Percentiles rank a stretch among this genome's conserved stretches.
phyloP scores from a whole-genome alignment of 139 green algal species.

The Cymbomonas tetramitiformis region DNA sequence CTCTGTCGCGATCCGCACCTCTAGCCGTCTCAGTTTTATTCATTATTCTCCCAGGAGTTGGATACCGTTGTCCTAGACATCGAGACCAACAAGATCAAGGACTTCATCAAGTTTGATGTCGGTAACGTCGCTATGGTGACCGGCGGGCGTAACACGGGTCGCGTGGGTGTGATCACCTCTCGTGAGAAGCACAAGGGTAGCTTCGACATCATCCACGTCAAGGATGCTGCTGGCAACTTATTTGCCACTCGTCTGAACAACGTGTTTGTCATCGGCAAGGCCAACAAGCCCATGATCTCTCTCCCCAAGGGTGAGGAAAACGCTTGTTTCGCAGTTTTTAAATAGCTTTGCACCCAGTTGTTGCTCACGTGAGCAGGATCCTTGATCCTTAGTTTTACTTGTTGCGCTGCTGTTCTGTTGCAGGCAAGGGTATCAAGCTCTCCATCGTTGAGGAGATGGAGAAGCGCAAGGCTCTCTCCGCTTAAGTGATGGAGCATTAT shows the following conservation, averaged over 20 bases:
- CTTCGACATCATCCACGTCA: constrained; percentile 89
- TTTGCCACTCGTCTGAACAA: constrained; percentile 89
- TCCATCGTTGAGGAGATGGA: constrained; percentile 93
- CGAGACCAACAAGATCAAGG: constrained; percentile 84
- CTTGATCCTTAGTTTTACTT: no score
- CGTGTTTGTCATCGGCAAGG: constrained; percentile 95
- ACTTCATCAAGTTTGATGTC: constrained; percentile 91
- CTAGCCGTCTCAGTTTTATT: constrained; percentile 22
- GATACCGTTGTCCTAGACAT: constrained; percentile 96
- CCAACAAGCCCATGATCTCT: constrained; percentile 81
- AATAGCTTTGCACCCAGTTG: no score
- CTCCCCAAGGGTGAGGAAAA: constrained; percentile 98
- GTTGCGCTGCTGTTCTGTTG: no score
- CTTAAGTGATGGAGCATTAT: not conserved
- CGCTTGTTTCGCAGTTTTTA: no score
- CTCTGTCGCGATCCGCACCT: not conserved
- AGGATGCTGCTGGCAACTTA: constrained; percentile 74
- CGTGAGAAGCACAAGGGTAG: constrained; percentile 89
- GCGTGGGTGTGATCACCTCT: constrained; percentile 76
- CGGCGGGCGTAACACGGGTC: constrained; percentile 80
- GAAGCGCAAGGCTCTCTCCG: constrained; percentile 43
- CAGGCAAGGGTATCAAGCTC: constrained; percentile 86
- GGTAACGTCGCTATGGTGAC: constrained; percentile 85
- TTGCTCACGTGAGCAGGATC: no score
- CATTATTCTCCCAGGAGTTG: no score